Evolutionary conservation across 768 basidiomycete species (phyloP), one percentile per base, ranked within the genome.

Genomic region (Exidia glandulosa): DNA sequence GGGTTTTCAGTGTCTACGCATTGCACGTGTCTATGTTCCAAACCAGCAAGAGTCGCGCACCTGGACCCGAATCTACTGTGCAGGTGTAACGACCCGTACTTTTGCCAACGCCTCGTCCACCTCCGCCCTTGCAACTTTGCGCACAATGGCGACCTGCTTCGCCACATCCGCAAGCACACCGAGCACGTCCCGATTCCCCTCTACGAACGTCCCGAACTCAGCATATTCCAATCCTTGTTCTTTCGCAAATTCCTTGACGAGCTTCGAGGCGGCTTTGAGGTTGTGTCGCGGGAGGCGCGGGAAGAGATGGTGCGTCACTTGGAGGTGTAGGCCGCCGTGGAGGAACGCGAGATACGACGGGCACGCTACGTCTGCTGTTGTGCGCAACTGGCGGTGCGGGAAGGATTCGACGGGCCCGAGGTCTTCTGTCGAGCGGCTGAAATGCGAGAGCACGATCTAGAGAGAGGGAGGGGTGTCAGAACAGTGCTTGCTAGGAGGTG

Each of bases 221-320:
- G 88, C 87, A 67, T 94, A 99, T 34, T 82, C 80, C 3, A 98
- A 75, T 0, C 85, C 88, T 62, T 92, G 85, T 68, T 95, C 89
- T 64, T 81, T 76, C 14, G 93, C 92, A 66, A 87, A 98, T 66
- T 87, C 80, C 70, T 93, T 95, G 58, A 96, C 94, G 25, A 94
- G 76, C 32, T 79, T 61, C 63, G 89, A 90, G 2, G 95, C 95
- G 59, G 83, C 77, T 34, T 83, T 81, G 58, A 99, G 79, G 69
- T 96, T 94, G 77, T 98, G 95, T 37, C 96, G 79, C 2, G 96
- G 96, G 1, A 97, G 77, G 12, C 96, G 86, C 23, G 96, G 96
- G 76, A 97, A 97, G 61, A 98, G 80, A 71, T 97, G 94, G 66
- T 99, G 96, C 2, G 95, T 93, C 47, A 97, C 91, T 72, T 99